Conservation (phyloP, 768 basidiomycete genomes). For the Candolleomyces efflorescens region DNA sequence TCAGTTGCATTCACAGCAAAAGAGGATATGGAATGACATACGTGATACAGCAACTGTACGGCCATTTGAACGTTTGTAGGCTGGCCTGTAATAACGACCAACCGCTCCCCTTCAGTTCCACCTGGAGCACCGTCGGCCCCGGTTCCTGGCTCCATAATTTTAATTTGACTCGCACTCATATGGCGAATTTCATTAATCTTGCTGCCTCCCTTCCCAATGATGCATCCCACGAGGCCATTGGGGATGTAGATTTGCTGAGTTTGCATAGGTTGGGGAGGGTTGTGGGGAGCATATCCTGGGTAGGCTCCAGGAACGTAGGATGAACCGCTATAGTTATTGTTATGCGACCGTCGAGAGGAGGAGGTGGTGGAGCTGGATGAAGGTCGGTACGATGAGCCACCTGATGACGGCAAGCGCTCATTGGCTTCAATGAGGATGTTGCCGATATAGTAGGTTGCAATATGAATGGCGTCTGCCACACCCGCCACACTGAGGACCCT, state of each 20-base stretch:
- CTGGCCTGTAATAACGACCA: constrained; percentile 97
- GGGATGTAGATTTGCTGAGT: constrained; percentile 99
- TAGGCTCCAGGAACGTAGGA: constrained; percentile 66
- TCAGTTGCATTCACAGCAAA: not conserved
- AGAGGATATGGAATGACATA: constrained; percentile 32
- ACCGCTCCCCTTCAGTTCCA: constrained; percentile 79
- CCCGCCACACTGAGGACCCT: constrained; percentile 97
- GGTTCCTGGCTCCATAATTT: constrained; percentile 95
- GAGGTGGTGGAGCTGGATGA: constrained; percentile 36
- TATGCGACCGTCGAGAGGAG: constrained; percentile 19
- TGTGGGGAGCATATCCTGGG: constrained; percentile 33
- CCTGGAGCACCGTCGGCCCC: constrained; percentile 66
- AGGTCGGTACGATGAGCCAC: constrained; percentile 67
- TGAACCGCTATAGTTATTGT: constrained; percentile 30
- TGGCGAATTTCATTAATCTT: constrained; percentile 99
- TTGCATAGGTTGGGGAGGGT: constrained; percentile 72
- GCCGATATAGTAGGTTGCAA: constrained; percentile 98
- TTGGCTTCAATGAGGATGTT: constrained; percentile 95
- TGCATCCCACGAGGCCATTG: constrained; percentile 93
- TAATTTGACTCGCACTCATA: constrained; percentile 93
- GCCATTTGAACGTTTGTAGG: constrained; percentile 96
- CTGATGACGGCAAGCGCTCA: constrained; percentile 71
- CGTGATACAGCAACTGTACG: constrained; percentile 85
- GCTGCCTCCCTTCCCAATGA: constrained; percentile 96
- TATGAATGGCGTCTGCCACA: constrained; percentile 98